These are phyloP conservation scores for Aspergillus pseudoterreus DNA, from an alignment of 2,329 filamentous ascomycete genomes.

Conservation along the genomic window DNA sequence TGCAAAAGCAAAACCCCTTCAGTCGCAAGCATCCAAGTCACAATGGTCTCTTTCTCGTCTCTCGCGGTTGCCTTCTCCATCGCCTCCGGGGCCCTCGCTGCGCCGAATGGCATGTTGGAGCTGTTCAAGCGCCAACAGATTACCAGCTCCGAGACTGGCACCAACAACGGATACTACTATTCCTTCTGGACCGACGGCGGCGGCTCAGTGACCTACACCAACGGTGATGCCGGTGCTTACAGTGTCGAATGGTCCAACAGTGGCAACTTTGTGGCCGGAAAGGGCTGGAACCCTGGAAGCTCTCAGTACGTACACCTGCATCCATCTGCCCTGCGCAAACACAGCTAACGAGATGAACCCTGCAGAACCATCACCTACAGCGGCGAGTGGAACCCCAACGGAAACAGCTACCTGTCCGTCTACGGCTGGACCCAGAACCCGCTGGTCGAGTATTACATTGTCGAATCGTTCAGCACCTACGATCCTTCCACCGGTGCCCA, in stretches of 20 bases:
- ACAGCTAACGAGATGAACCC: not conserved
- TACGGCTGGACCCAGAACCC: conserved; percentile 43
- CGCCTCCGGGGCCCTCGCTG: conserved; percentile 7
- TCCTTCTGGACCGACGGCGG: conserved; percentile 50
- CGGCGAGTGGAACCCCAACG: conserved; percentile 25
- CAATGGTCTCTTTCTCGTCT: conserved; percentile 12
- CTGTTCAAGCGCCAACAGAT: conserved; percentile 10
- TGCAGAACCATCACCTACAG: conserved; percentile 24
- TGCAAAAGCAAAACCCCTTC: no score
- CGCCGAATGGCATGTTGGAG: conserved; percentile 3
- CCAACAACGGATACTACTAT: conserved; percentile 47
- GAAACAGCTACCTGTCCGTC: conserved; percentile 32
- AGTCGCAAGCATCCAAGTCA: not conserved
- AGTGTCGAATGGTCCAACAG: conserved; percentile 44
- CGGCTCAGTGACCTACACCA: conserved; percentile 45
- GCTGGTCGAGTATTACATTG: conserved; percentile 38
- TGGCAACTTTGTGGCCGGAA: conserved; percentile 56
- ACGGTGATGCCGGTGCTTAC: conserved; percentile 45
- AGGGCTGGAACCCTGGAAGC: conserved; percentile 56
- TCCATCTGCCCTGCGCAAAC: not conserved
- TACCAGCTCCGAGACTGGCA: conserved; percentile 20
- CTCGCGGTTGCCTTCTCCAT: conserved; percentile 8
- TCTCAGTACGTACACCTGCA: conserved; percentile 37
- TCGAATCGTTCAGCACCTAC: conserved; percentile 33
- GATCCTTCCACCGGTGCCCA: conserved; percentile 28